Conservation (phyloP, 805 yeast species). For the Yarrowia sp. region DNA sequence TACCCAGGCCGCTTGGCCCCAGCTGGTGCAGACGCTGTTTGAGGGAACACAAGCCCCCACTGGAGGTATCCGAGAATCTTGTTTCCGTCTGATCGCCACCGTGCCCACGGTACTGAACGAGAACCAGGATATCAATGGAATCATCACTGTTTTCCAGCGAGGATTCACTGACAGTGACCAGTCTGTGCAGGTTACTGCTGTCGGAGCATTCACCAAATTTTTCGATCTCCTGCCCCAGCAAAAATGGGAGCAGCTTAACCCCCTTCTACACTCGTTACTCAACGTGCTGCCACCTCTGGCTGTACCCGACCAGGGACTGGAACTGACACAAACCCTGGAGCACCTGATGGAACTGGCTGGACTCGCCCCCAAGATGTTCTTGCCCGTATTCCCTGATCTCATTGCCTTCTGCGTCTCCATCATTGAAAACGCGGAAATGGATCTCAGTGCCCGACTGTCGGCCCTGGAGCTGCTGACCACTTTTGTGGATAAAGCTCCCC, state of each 20-base stretch:
- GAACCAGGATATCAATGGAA: constrained; percentile 49
- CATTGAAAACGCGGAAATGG: constrained; percentile 76
- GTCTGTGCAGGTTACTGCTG: constrained; percentile 85
- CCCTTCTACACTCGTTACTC: constrained; percentile 76
- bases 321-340: constrained; percentile 85
- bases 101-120: constrained; percentile 74
- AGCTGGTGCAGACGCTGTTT: constrained; percentile 70
- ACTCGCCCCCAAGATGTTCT: constrained; percentile 91
- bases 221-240: constrained; percentile 78
- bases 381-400: constrained; percentile 84
- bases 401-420: constrained; percentile 83
- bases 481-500: constrained; percentile 89
- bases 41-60: constrained; percentile 58
- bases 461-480: constrained; percentile 87
- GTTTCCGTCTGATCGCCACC: constrained; percentile 83
- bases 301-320: constrained; percentile 71
- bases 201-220: constrained; percentile 87
- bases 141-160: constrained; percentile 66
- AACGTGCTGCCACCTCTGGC: constrained; percentile 84
- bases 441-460: constrained; percentile 73
- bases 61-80: constrained; percentile 77
- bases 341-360: constrained; percentile 86
- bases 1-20: constrained; percentile 60
- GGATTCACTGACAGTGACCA: constrained; percentile 82
- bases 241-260: constrained; percentile 73